Base-by-base conservation (phyloP, 768 basidiomycete genomes). In the Pulveroboletus sp. region DNA sequence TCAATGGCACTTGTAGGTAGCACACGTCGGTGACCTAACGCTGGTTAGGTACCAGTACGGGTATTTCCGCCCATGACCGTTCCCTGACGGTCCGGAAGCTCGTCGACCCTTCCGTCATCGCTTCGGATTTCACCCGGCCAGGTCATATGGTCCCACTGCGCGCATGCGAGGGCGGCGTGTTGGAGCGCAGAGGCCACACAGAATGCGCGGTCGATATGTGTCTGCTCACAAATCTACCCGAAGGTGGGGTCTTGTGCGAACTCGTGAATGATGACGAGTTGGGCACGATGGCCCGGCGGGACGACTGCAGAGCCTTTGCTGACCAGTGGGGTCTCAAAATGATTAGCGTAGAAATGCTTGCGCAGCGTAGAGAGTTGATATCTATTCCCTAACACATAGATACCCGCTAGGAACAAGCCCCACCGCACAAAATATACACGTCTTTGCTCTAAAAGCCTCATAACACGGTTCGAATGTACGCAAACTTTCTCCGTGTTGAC, bases 41-140 rank as follows among this genome's bases (percentile, higher is more conserved):
- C 18, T 36, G 27, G 14, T 8, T 52, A 91, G 92, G 89, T 3
- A 95, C 91, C 5, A 85, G 91, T 3, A 99, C 96, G 15, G 96
- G 96, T 24, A 99, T 99, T 58, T 96, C 95, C 33, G 95, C 95
- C 5, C 85, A 92, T 68, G 96, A 99, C 71, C 85, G 96, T 48
- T 84, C 89, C 31, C 74, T 93, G 47, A 95, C 95, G 5, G 91
- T 78, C 3, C 81, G 90, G 49, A 83, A 87, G 36, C 81, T 99
- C 26, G 89, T 93, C 17, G 78, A 82, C 27, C 71, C 81, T 6
- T 61, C 69, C 11, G 69, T 77, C 14, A 65, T 62, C 1, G 71
- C 88, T 14, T 70, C 75, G 18, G 89, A 95, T 58, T 95, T 99
- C 65, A 82, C 82, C 2, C 83, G 94, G 11, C 96, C 96, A 9